A percentile compares a stretch with the other conserved stretches of the same genome.
These are phyloP conservation scores for Cicer yamashitae DNA, from an alignment of 306 rosid genomes.

Conservation along the genomic window DNA sequence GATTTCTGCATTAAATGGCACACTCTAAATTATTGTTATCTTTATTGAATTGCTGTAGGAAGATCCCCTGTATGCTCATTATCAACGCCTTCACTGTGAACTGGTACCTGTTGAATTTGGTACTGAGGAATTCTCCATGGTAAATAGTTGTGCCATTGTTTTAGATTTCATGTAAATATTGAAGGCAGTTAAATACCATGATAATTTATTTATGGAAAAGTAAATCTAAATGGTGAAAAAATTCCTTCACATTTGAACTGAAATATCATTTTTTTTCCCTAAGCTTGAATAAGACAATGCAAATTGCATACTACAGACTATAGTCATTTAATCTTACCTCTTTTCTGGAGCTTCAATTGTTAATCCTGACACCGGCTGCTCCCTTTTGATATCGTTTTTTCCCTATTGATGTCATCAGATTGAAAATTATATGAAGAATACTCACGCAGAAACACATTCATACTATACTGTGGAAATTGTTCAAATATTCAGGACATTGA, in stretches of 20 bases:
- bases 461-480: slow-evolving; percentile 71
- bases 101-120: slow-evolving; percentile 65
- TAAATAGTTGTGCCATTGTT: slow-evolving; percentile 44
- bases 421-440: slow-evolving; percentile 75
- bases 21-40: slow-evolving; percentile 35
- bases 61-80: slow-evolving; percentile 78
- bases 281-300: slow-evolving; percentile 16
- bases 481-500: slow-evolving; percentile 72
- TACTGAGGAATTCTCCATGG: slow-evolving; percentile 79
- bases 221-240: not conserved
- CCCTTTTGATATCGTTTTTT: not conserved
- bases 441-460: slow-evolving; percentile 93
- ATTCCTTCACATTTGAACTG: slow-evolving; percentile 33
- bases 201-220: not conserved
- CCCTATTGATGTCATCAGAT: slow-evolving; percentile 58
- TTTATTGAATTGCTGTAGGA: slow-evolving; percentile 56
- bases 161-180: slow-evolving; percentile 30
- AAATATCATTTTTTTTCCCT: not conserved
- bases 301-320: not conserved
- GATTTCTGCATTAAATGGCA: slow-evolving; percentile 17
- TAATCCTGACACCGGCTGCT: slow-evolving; percentile 27
- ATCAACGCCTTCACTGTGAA: slow-evolving; percentile 78
- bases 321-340: slow-evolving; percentile 18
- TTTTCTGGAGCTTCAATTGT: slow-evolving; percentile 30
- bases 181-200: slow-evolving; percentile 6